Evolutionary conservation across 1,284 basidiomycete species (phyloP).

Genomic region (Ustilago hordei): DNA sequence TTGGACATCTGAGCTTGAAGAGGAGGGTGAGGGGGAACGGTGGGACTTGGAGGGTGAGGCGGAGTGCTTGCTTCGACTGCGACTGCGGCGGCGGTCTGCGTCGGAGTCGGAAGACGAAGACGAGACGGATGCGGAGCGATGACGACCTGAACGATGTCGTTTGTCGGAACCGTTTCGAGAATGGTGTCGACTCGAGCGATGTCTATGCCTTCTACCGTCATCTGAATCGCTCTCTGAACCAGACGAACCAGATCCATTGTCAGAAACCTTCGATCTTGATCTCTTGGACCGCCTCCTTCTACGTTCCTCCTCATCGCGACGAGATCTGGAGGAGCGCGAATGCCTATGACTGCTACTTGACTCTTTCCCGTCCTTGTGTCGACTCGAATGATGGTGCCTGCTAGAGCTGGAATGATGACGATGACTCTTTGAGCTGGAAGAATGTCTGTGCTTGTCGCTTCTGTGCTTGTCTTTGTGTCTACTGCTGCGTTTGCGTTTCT

Average conservation of each 20-base stretch:
- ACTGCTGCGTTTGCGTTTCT: constrained; percentile 36
- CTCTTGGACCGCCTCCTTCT: constrained; percentile 23
- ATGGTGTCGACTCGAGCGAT: constrained; percentile 18
- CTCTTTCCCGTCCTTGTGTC: constrained; percentile 27
- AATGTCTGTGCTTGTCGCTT: constrained; percentile 31
- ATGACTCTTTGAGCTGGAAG: constrained; percentile 24
- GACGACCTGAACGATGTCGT: constrained; percentile 23
- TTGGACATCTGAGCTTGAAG: constrained; percentile 25
- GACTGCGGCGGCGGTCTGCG: constrained; percentile 7
- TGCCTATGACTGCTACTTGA: constrained; percentile 9
- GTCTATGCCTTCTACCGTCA: constrained; percentile 10
- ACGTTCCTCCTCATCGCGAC: constrained; percentile 17
- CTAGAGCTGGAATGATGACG: constrained; percentile 29
- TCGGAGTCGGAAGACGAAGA: constrained; percentile 16
- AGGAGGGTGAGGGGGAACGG: constrained; percentile 4
- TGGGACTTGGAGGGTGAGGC: neutral
- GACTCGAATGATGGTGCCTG: constrained; percentile 24
- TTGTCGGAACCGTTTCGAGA: constrained; percentile 16
- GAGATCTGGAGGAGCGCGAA: constrained; percentile 29
- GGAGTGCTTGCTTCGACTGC: constrained; percentile 4
- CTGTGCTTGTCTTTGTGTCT: constrained; percentile 30
- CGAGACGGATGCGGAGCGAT: constrained; percentile 21
- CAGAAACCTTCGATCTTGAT: constrained; percentile 22
- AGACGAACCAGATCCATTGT: constrained; percentile 8
- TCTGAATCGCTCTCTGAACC: constrained; percentile 2